phyloP scores from a whole-genome alignment of 345 rosid species.

The Bruguiera sexangula region DNA sequence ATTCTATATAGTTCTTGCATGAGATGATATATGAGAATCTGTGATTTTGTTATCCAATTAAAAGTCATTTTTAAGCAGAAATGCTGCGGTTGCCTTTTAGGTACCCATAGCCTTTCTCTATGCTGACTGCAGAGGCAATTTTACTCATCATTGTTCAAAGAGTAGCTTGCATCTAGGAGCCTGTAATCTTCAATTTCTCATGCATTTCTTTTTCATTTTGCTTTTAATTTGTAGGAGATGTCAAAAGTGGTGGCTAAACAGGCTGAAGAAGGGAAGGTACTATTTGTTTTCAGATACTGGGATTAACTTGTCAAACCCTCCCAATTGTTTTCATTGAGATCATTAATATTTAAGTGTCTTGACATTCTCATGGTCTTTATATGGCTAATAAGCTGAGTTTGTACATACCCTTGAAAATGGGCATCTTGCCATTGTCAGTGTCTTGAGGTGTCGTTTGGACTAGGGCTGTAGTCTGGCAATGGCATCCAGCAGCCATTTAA shows the following conservation, averaged over 20 bases:
- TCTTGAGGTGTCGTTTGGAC: neutral
- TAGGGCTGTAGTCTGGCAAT: neutral
- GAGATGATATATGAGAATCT: too few species aligned
- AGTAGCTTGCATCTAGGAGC: neutral
- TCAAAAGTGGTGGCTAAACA: constrained; percentile 84
- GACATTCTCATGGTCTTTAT: neutral
- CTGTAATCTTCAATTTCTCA: neutral
- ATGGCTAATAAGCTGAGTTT: neutral
- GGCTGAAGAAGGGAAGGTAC: constrained; percentile 93
- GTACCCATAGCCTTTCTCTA: neutral
- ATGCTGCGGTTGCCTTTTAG: neutral
- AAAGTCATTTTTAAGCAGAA: too few species aligned
- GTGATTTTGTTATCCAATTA: too few species aligned
- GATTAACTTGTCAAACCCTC: constrained; percentile 1
- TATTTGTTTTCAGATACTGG: constrained; percentile 11
- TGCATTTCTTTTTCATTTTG: neutral
- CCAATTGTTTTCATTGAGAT: neutral
- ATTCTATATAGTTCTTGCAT: too few species aligned
- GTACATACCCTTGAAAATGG: neutral
- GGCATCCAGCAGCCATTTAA: neutral
- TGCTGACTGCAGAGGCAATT: too few species aligned
- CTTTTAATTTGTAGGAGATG: constrained; percentile 55
- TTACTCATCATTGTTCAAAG: too few species aligned
- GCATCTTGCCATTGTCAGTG: neutral
- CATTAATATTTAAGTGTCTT: neutral